Conservation (phyloP, 2,329 filamentous ascomycete genomes). For the Fusarium penzigii region DNA sequence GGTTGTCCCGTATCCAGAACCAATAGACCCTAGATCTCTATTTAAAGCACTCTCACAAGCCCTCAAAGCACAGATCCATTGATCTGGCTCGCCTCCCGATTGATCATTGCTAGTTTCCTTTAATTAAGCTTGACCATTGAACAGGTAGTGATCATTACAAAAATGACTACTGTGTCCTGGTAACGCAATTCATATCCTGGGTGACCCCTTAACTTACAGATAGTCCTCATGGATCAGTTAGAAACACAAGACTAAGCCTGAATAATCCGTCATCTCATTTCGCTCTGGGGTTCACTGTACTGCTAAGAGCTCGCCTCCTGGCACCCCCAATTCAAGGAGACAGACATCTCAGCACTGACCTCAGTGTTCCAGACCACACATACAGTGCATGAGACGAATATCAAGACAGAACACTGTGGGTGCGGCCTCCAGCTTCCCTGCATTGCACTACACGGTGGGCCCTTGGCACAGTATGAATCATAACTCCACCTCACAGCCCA, state of each 20-base stretch:
- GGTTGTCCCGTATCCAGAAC: no score
- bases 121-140: no score
- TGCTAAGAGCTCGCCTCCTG: neutral
- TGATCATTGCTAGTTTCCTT: no score
- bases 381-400: constrained; percentile 3
- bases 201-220: neutral
- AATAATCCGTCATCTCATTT: neutral
- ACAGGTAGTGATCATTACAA: no score
- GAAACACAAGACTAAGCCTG: neutral
- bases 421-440: neutral
- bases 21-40: no score
- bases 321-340: neutral
- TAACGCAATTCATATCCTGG: no score
- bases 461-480: constrained; percentile 22
- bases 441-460: neutral
- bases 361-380: constrained; percentile 12
- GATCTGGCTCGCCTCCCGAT: no score
- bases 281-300: neutral
- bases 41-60: no score
- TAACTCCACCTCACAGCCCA: constrained; percentile 19
- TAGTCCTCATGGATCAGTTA: neutral
- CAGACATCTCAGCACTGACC: neutral
- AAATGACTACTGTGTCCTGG: no score
- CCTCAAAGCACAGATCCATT: no score
- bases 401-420: neutral